phyloP scores from a whole-genome alignment of 805 yeast genomes.

The Debaryomyces maramus region DNA sequence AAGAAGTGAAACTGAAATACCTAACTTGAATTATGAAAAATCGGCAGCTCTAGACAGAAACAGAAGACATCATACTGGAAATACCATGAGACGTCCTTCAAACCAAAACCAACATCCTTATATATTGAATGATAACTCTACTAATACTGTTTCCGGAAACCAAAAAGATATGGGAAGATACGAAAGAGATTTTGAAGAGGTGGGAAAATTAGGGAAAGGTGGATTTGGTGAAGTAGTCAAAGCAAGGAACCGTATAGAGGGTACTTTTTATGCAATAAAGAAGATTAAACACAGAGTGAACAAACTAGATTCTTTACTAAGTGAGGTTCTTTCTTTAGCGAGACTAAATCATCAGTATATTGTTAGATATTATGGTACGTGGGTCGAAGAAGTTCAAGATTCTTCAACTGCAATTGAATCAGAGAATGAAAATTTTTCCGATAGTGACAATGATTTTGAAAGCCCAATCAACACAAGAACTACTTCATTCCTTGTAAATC shows the following conservation, averaged over 20 bases:
- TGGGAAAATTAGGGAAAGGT: constrained; percentile 87
- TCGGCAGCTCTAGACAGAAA: background rate
- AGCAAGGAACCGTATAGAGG: constrained; percentile 90
- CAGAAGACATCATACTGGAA: background rate
- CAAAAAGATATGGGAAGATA: constrained; percentile 60
- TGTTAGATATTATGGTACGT: constrained; percentile 94
- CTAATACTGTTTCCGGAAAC: constrained; percentile 1
- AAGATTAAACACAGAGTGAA: constrained; percentile 82
- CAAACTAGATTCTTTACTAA: constrained; percentile 75
- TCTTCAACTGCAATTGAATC: constrained; percentile 22
- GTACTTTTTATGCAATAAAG: constrained; percentile 91
- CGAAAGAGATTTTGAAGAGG: constrained; percentile 92
- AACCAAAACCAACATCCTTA: constrained; percentile 14
- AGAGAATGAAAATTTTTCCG: constrained; percentile 20
- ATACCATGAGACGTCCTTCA: constrained; percentile 24
- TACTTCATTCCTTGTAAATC: constrained; percentile 19
- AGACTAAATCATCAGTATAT: constrained; percentile 93
- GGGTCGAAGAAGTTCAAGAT: constrained; percentile 77
- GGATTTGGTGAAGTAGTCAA: constrained; percentile 99
- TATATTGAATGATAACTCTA: constrained; percentile 2
- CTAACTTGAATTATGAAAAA: background rate
- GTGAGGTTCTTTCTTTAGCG: constrained; percentile 90
- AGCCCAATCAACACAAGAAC: constrained; percentile 22
- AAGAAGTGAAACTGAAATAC: background rate
- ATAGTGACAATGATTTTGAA: constrained; percentile 22